Evolutionary conservation across 768 basidiomycete genomes (phyloP), one percentile per base, ranked within the genome.

Genomic region (Rhodotorula babjevae): DNA sequence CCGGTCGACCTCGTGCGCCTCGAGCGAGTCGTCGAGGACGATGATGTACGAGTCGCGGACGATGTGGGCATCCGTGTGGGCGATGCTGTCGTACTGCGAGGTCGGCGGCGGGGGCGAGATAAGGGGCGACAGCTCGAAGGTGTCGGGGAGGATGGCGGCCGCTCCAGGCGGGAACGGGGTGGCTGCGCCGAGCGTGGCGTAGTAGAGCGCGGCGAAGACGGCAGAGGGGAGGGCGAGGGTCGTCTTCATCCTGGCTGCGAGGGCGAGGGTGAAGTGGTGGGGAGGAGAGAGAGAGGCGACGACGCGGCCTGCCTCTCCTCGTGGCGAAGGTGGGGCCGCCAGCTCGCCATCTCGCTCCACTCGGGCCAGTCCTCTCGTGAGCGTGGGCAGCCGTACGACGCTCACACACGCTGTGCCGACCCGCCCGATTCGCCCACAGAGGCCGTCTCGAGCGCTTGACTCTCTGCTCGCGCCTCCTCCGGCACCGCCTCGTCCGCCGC

Each of bases 1-100:
- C 80, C 89, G 84, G 53, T 88, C 82, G 27, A 84, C 81, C 27
- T 71, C 65, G 63, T 49, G 53, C 16, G 84, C 78, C 10, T 87
- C 84, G 21, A 89, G 74, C 68, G 86, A 87, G 70, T 87, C 85
- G 85, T 91, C 92, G 74, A 98, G 84, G 80, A 93, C 85, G 80
- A 98, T 87, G 74, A 98, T 92, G 83, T 97, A 98, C n/a, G 91
- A 90, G 84, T 94, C 89, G 83, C 90, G 88, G 80, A 94, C 83
- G 68, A 79, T 67, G 74, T 79, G 78, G 27, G 66, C 67, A 36
- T 69, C n/a, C 31, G 65, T 66, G 25, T 14, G 42, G 15, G 42
- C 16, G 23, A n/a, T 21, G 23, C 52, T 27, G 29, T 15, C 58
- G 31, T 40, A 42, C n/a, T 50, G 46, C 42, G 40, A 10, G 61